Evolutionary conservation across 2,329 filamentous ascomycete species (phyloP), one percentile per base, ranked within the genome.

Genomic region (Nemania diffusa): DNA sequence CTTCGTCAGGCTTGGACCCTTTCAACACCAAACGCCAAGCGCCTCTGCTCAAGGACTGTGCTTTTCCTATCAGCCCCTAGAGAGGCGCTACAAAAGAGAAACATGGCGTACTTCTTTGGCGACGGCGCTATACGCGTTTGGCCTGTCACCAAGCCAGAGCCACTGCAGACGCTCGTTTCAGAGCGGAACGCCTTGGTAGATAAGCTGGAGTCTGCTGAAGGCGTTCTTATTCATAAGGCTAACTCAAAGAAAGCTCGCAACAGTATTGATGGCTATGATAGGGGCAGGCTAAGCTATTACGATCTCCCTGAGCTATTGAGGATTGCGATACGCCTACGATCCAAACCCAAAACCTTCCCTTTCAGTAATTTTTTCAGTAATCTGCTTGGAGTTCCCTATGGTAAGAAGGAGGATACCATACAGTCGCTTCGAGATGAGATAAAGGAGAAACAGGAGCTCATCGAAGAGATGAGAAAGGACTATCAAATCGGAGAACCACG

Each of bases 1-100:
- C 81, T 98, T 59, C 92, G 95, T 71, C 96, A 98, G 81, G 95
- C 95, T 0, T 98, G 97, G 81, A 88, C 94, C n/a, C 85, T 97
- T 64, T 92, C 93, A 1, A 93, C 92, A 0, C 84, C 92, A 57
- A 95, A 97, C 76, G 88, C 93, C 29, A 91, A 90, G 72, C 91
- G 94, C 20, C 89, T 98, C 48, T 97, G 95, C 0, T 94, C 94
- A 0, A 89, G 94, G 29, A 97, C 94, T 0, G 94, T 98, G 6
- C 87, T 99, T n/a, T 97, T 97, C 79, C 92, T 94, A 0, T 91
- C 92, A 1, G 93, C 97, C 0, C 94, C 95, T 0, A 82, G 88
- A 40, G 86, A 91, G 3, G 96, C 94, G 69, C 85, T 95, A 34
- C 87, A 92, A 64, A 88, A 94, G 76, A 83, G 82, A 37, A 93